Evolutionary conservation across 257 asterid genomes (phyloP).

Genomic region (Nicotiana undulata): DNA sequence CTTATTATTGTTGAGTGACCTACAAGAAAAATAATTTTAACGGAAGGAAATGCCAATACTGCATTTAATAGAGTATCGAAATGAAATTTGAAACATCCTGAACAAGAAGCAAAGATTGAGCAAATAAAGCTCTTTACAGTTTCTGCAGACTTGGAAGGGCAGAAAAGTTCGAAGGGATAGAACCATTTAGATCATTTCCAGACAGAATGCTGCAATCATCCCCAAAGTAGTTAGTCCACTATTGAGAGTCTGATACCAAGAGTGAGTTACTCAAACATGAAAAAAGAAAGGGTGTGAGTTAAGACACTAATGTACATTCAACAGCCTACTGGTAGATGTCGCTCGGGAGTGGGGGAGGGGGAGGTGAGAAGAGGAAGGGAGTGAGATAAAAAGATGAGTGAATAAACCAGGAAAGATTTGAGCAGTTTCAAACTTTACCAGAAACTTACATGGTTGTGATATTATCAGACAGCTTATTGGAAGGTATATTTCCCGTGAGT

Average conservation of each 20-base stretch:
- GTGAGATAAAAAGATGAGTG: neutral
- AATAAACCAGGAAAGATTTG: neutral
- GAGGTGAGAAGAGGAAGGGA: neutral
- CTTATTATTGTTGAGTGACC: slow-evolving; percentile 32
- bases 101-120: slow-evolving; percentile 1
- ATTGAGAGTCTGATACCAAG: neutral
- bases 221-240: neutral
- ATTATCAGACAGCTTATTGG: slow-evolving; percentile 30
- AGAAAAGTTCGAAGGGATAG: slow-evolving; percentile 44
- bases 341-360: neutral
- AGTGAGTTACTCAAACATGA: neutral
- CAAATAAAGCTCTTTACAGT: slow-evolving; percentile 25
- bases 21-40: slow-evolving; percentile 4
- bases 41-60: neutral
- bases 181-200: slow-evolving; percentile 37
- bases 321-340: neutral
- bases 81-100: neutral
- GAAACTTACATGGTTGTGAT: slow-evolving; percentile 41
- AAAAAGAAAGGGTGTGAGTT: neutral
- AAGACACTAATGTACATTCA: neutral
- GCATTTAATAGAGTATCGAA: neutral
- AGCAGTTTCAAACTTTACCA: neutral
- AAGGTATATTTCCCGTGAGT: slow-evolving; percentile 28
- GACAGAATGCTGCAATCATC: slow-evolving; percentile 36
- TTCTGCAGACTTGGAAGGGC: slow-evolving; percentile 40